phyloP scores from a whole-genome alignment of 306 rosid species.

The Psophocarpus tetragonolobus region DNA sequence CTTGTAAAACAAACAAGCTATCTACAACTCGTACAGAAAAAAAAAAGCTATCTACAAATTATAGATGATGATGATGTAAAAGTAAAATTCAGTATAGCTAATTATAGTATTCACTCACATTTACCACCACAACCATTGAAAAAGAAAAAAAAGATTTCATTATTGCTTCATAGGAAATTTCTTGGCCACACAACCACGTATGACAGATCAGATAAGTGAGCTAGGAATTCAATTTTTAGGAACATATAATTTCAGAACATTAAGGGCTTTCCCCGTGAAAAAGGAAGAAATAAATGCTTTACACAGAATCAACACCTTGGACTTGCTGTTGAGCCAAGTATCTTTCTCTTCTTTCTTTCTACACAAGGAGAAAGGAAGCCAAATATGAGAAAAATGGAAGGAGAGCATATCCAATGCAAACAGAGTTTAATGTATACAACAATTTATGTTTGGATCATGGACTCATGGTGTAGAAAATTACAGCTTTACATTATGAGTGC shows the following conservation, averaged over 20 bases:
- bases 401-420: neutral
- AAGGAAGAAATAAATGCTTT: slow-evolving; percentile 10
- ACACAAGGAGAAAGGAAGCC: slow-evolving; percentile 28
- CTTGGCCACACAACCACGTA: slow-evolving; percentile 36
- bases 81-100: slow-evolving; percentile 30
- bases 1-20: slow-evolving; percentile 34
- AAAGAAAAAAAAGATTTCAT: slow-evolving; percentile 11
- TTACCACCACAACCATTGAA: slow-evolving; percentile 31
- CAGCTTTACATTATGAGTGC: neutral
- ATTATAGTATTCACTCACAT: slow-evolving; percentile 32
- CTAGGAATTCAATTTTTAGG: slow-evolving; percentile 27
- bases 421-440: neutral
- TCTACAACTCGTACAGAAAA: slow-evolving; percentile 28
- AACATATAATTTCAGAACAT: slow-evolving; percentile 33
- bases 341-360: slow-evolving; percentile 98
- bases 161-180: slow-evolving; percentile 23
- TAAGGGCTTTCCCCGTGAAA: slow-evolving; percentile 28
- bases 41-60: slow-evolving; percentile 47
- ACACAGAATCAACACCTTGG: slow-evolving; percentile 73
- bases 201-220: slow-evolving; percentile 30
- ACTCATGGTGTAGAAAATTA: too few relatives aligned
- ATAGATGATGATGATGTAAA: slow-evolving; percentile 19
- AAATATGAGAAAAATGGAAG: neutral
- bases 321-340: slow-evolving; percentile 90
- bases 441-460: too few relatives aligned